These are phyloP conservation scores for Aureobasidium sp. DNA, from an alignment of 2,329 filamentous ascomycete species.

Conservation along the genomic window DNA sequence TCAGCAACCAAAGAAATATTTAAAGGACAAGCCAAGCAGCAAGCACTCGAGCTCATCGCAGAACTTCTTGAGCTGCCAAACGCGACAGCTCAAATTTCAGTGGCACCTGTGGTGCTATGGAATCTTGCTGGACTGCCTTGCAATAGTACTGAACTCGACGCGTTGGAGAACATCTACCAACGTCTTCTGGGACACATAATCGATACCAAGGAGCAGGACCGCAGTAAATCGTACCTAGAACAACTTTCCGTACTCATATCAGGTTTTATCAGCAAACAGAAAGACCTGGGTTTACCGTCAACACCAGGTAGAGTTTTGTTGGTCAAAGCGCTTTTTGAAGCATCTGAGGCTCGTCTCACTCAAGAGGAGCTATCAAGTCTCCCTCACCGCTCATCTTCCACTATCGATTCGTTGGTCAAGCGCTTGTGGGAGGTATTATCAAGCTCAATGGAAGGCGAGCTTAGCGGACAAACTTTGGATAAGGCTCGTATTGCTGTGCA, in stretches of 20 bases:
- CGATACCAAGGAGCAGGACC: constrained; percentile 20
- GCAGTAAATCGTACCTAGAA: constrained; percentile 14
- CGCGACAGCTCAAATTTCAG: constrained; percentile 14
- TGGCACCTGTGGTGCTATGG: neutral
- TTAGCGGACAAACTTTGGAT: neutral
- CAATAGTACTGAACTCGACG: neutral
- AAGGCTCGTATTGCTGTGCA: neutral
- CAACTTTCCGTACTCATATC: neutral
- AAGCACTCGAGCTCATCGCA: constrained; percentile 8
- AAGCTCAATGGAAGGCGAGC: neutral
- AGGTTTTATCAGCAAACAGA: neutral
- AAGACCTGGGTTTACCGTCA: neutral
- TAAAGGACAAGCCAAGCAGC: neutral
- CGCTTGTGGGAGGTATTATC: constrained; percentile 1
- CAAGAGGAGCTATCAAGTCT: constrained; percentile 2
- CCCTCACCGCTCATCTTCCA: constrained; percentile 1
- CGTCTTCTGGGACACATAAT: constrained; percentile 17
- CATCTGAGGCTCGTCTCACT: neutral
- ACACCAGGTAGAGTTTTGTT: neutral
- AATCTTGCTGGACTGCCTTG: neutral
- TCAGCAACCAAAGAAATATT: neutral
- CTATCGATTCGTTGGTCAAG: constrained; percentile 1
- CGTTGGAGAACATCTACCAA: neutral
- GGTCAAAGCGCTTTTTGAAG: neutral
- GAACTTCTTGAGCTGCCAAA: constrained; percentile 17